Conservation (phyloP, 805 yeast species). For the Zygosaccharomyces rouxii region DNA sequence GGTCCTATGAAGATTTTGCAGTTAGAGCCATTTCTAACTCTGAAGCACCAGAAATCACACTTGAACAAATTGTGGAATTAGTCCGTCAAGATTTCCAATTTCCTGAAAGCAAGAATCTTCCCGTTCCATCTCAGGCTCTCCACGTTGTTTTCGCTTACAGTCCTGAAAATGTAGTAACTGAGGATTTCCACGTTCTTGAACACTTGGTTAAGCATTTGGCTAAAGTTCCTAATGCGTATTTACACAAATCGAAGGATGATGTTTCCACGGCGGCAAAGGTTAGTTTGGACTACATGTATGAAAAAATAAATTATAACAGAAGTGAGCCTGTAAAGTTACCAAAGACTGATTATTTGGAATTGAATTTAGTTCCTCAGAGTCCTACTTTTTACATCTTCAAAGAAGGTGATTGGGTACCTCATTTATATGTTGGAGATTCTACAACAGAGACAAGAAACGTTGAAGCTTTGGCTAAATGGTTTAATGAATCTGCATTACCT, state of each 20-base stretch:
- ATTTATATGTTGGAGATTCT: constrained; percentile 55
- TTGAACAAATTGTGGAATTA: constrained; percentile 17
- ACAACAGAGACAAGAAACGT: constrained; percentile 58
- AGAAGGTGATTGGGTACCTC: constrained; percentile 49
- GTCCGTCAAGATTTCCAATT: constrained; percentile 15
- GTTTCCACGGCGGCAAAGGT: constrained; percentile 41
- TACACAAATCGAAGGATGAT: constrained; percentile 50
- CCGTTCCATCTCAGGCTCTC: constrained; percentile 29
- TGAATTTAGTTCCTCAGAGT: constrained; percentile 51
- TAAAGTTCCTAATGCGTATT: constrained; percentile 50
- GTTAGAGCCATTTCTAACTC: constrained; percentile 45
- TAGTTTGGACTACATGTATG: constrained; percentile 35
- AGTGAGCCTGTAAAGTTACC: constrained; percentile 35
- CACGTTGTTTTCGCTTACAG: constrained; percentile 51
- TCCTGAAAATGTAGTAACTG: constrained; percentile 43
- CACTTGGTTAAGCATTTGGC: constrained; percentile 58
- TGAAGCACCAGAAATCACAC: constrained; percentile 35
- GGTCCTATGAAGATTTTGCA: constrained; percentile 43
- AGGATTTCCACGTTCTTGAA: constrained; percentile 60
- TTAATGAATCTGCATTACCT: constrained; percentile 48
- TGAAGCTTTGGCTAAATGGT: constrained; percentile 46
- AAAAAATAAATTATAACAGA: constrained; percentile 43
- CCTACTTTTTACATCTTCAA: constrained; percentile 63
- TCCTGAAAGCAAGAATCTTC: constrained; percentile 13
- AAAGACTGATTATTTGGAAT: constrained; percentile 44